Percentiles rank a stretch among this genome's conserved stretches.
Conservation (phyloP, 345 rosid species). For the Eutrema yunnanense region DNA sequence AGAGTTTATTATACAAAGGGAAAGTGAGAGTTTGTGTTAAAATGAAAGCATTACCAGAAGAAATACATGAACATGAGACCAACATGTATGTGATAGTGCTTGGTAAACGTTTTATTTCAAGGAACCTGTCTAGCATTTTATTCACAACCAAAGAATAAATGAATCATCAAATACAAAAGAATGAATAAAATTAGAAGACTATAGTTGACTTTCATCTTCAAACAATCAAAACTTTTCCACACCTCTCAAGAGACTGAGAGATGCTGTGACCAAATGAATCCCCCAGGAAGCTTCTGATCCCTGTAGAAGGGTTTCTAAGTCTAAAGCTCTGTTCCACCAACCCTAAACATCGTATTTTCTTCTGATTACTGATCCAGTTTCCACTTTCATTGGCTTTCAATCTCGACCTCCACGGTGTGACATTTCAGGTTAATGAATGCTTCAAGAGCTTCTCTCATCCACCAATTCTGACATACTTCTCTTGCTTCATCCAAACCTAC, state of each 20-base stretch:
- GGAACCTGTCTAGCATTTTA: not conserved
- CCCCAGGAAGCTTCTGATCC: conserved; percentile 5
- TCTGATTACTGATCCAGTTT: not conserved
- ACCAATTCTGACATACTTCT: conserved; percentile 38
- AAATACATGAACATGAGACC: not conserved
- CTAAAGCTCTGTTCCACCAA: conserved; percentile 12
- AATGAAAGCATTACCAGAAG: not conserved
- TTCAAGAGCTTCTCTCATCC: conserved; percentile 66
- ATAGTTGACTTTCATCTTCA: conserved; percentile 14
- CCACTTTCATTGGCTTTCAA: not conserved
- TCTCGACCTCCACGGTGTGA: not conserved
- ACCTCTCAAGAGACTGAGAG: conserved; percentile 11
- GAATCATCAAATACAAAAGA: conserved; percentile 8
- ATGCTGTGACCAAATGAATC: not conserved
- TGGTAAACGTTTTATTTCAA: not conserved
- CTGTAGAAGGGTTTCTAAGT: conserved; percentile 12
- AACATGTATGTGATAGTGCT: not conserved
- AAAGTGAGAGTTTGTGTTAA: no score
- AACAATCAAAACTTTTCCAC: conserved; percentile 17
- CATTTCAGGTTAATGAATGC: conserved; percentile 32
- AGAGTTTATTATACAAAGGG: no score
- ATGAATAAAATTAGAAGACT: conserved; percentile 17
- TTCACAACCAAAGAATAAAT: conserved; percentile 23
- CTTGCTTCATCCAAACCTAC: conserved; percentile 44
- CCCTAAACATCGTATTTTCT: not conserved